Conservation (phyloP, 768 basidiomycete species). For the Filobasidium floriforme region DNA sequence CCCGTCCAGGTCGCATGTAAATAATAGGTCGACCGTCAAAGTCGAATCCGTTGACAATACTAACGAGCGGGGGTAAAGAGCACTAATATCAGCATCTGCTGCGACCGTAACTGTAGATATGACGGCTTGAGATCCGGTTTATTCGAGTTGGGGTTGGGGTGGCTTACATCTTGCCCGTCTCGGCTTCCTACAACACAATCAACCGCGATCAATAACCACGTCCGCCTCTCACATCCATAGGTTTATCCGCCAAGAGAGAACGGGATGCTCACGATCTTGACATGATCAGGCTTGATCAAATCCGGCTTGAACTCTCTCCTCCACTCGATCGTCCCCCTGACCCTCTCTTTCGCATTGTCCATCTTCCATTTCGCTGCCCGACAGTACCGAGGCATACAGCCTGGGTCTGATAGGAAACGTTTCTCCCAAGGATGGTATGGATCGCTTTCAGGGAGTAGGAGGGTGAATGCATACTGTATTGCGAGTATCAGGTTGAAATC, state of each 20-base stretch:
- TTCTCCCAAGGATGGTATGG: constrained; percentile 69
- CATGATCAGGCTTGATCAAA: constrained; percentile 68
- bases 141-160: background rate
- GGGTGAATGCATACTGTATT: constrained; percentile 60
- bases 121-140: background rate
- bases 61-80: constrained; percentile 37
- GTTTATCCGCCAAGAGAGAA: no score
- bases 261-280: constrained; percentile 43
- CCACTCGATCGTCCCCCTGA: constrained; percentile 75
- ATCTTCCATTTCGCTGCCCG: constrained; percentile 78
- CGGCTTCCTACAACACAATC: constrained; percentile 51
- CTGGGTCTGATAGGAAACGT: constrained; percentile 65
- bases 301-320: constrained; percentile 77
- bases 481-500: no score
- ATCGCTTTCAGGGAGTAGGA: constrained; percentile 60
- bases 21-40: constrained; percentile 76
- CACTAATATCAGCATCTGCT: no score
- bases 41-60: constrained; percentile 77
- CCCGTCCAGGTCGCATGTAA: constrained; percentile 78
- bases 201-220: background rate
- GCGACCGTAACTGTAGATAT: no score
- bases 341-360: constrained; percentile 66
- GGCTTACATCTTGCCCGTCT: constrained; percentile 78
- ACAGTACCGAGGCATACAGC: constrained; percentile 64
- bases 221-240: background rate